phyloP scores from a whole-genome alignment of 2,329 filamentous ascomycete species.

The Tolypocladium tundrense region DNA sequence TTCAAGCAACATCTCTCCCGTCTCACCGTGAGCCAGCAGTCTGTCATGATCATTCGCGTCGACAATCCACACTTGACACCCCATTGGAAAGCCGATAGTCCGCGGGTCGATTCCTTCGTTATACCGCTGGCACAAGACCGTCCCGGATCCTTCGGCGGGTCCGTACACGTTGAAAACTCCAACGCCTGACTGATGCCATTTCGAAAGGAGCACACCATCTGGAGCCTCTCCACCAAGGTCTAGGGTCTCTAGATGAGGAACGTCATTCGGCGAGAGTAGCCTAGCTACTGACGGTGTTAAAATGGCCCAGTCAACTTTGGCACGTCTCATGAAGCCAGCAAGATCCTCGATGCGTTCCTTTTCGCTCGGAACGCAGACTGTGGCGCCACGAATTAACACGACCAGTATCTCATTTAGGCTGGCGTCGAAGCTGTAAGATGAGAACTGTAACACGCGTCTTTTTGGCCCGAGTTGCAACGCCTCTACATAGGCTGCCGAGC shows the following conservation, averaged over 20 bases:
- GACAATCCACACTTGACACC: conserved; percentile 11
- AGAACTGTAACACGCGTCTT: conserved; percentile 1
- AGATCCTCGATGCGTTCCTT: neutral
- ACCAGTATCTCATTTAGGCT: neutral
- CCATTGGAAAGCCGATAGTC: neutral
- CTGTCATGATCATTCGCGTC: conserved; percentile 6
- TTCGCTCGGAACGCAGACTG: conserved; percentile 1
- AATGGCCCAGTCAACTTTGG: neutral
- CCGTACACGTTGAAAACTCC: neutral
- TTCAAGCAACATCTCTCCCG: conserved; percentile 17
- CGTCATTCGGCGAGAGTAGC: neutral
- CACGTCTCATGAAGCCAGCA: neutral
- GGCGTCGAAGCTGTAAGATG: conserved; percentile 1
- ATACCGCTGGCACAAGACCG: neutral
- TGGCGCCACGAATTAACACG: neutral
- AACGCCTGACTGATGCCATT: neutral
- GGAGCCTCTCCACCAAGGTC: neutral
- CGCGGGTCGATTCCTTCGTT: neutral
- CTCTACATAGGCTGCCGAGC: neutral
- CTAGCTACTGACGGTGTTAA: neutral
- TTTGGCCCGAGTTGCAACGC: neutral
- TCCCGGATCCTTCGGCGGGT: neutral
- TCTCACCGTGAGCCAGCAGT: conserved; percentile 8
- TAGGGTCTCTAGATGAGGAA: neutral
- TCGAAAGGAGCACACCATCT: neutral